These are phyloP conservation scores for Solanum paucissectum DNA, from an alignment of 257 asterid genomes.

Conservation along the genomic window DNA sequence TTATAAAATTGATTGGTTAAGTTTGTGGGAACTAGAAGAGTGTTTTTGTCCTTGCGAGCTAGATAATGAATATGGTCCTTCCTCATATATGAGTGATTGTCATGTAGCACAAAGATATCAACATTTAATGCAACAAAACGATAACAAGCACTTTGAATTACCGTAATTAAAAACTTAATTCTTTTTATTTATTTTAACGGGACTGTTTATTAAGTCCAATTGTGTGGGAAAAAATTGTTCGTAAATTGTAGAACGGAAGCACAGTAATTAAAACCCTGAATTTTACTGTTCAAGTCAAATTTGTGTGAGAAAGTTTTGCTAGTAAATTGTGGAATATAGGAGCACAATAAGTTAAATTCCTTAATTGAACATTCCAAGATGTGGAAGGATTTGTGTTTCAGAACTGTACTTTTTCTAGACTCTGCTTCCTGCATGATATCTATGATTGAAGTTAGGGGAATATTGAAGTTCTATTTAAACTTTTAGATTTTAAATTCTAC, in stretches of 20 bases:
- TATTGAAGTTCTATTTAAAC: not conserved
- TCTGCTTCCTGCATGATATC: not conserved
- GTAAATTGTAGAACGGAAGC: not conserved
- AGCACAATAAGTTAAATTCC: not conserved
- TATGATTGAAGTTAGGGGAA: not conserved
- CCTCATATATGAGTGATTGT: not conserved
- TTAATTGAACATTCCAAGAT: not conserved
- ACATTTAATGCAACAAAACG: not conserved
- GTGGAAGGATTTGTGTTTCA: not conserved
- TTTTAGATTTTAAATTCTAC: not conserved
- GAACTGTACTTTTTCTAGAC: not conserved
- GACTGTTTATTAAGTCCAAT: not conserved
- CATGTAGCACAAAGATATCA: not conserved
- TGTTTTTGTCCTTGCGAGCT: not conserved
- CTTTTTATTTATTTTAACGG: not conserved
- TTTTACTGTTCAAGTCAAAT: not conserved
- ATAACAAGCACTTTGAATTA: not conserved
- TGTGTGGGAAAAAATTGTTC: not conserved
- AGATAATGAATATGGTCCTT: not conserved
- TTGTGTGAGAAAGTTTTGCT: not conserved
- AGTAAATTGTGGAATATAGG: not conserved
- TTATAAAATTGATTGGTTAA: not conserved
- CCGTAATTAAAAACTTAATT: not conserved
- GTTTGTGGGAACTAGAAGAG: not conserved
- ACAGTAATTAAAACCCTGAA: not conserved